Evolutionary conservation across 1,284 basidiomycete genomes (phyloP), one percentile per base, ranked within the genome.

Genomic region (Cutaneotrichosporon sp.): DNA sequence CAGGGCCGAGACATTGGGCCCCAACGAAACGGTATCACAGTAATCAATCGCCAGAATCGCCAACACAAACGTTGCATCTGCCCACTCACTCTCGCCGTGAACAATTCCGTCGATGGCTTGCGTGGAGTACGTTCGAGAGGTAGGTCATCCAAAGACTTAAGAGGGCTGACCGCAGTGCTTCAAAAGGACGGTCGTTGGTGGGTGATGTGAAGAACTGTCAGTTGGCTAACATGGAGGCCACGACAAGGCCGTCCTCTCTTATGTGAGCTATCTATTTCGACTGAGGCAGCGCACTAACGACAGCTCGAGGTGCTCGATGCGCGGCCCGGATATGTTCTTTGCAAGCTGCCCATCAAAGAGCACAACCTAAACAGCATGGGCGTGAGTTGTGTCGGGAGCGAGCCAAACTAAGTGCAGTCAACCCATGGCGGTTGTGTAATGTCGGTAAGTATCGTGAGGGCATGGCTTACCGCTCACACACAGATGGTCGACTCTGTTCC

Each of bases 401-500:
- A 3, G 22, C 20, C 26, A 14, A 8, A 26, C 12, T 14, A 5
- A 37, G 35, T 23, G 37, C 35, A 23, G 3, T 13, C 55, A 49
- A 52, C 46, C 30, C 56, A 58, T 26, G 56, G 56, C 34, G 56
- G 52, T 2, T 51, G 49, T 8, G 34, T 58, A 40, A 54, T 57
- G 52, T 42, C 56, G 15, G 55, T 53, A 30, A 20, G 50, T 50
- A n/a, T 10, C 26, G 26, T 10, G 26, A n/a, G n/a, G 5, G 10
- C 26, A 12, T 3, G 1, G 12, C 14, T 3, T 9, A n/a, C 12
- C 8, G 15, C 50, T 56, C 4, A 57, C 48, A 7, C 5, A 10
- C 36, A 58, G 56, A 46, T 58, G 23, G 52, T 58, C 21, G 56
- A 58, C 56, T 18, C 26, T n/a, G 46, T 58, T 10, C 49, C 56